Base-by-base conservation (phyloP, 1,284 basidiomycete species). In the Rhodotorula sp. region DNA sequence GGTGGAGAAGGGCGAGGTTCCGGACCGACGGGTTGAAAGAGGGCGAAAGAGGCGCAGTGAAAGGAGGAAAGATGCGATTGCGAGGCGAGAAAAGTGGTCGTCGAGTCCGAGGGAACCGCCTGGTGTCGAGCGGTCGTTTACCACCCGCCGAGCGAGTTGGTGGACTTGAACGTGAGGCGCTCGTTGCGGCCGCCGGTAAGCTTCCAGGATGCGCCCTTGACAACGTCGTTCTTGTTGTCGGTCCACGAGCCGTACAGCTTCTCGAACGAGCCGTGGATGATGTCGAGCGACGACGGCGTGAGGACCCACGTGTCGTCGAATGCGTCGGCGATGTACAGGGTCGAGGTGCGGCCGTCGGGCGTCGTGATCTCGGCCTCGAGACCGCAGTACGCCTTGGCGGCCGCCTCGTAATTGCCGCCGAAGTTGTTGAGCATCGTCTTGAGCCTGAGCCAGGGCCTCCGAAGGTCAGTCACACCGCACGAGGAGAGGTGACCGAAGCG, bases 381-480 rank as follows among this genome's bases (percentile, higher is more conserved):
- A 17, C 75, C 75, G 49, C 75, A 77, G 59, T 75, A 77, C 10
- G 67, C 69, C 44, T 65, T 75, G 13, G 67, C 68, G 8, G 75
- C 75, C 14, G 45, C 53, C 49, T 63, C 55, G 45, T 70, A 55
- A 56, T 67, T 61, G 19, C 69, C 69, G 21, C 62, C 64, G 45
- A 63, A 73, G 69, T 71, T 74, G 44, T 21, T 27, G 25, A 71
- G 61, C 75, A 76, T 74, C 7, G 73, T 75, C 10, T 34, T 48
- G 61, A 73, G 41, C 34, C 34, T 34, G 34, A 34, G 34, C 34
- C 3, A 34, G 34, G 34, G 34, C 3, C 2, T 2, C 3, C 34
- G 34, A 34, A 34, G 34, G 34, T 34, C 34, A 34, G 34, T 34
- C 34, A 34, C 34, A 34, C 34, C 34, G 2, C 34, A 34, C 34